phyloP scores from a whole-genome alignment of 108 stramenopile genomes.

The Mediolabrus comicus region DNA sequence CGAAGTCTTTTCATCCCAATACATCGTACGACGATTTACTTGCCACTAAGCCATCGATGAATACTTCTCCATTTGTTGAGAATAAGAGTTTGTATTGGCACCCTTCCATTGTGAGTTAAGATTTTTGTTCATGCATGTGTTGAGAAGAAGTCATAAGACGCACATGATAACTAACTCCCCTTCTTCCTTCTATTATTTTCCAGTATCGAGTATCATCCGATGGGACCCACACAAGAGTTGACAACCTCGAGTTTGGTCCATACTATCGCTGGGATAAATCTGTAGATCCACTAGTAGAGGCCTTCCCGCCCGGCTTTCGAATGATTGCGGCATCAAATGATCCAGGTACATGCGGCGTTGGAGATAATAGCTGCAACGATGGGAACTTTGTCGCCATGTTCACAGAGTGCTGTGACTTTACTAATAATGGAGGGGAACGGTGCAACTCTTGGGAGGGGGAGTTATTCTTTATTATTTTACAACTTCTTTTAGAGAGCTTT shows the following conservation, averaged over 20 bases:
- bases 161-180: neutral
- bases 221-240: neutral
- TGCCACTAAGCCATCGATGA: neutral
- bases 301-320: constrained; percentile 33
- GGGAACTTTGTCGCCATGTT: constrained; percentile 5
- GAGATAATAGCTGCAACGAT: constrained; percentile 7
- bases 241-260: neutral
- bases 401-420: constrained; percentile 27
- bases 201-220: constrained; percentile 2
- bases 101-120: neutral
- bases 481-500: too few relatives aligned
- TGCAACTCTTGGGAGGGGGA: constrained; percentile 10
- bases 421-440: constrained; percentile 1
- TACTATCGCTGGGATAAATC: constrained; percentile 44
- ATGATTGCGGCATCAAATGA: constrained; percentile 29
- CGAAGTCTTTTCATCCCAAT: constrained; percentile 5
- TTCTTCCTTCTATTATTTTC: neutral
- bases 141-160: too few relatives aligned
- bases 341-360: neutral
- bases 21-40: constrained; percentile 11
- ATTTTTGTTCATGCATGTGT: too few relatives aligned
- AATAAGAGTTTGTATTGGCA: constrained; percentile 22
- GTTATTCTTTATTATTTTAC: constrained; percentile 13
- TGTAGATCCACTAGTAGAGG: constrained; percentile 3
- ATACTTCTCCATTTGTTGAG: constrained; percentile 13